phyloP scores from a whole-genome alignment of 1,284 basidiomycete species.

The Melampsora occidentalis region DNA sequence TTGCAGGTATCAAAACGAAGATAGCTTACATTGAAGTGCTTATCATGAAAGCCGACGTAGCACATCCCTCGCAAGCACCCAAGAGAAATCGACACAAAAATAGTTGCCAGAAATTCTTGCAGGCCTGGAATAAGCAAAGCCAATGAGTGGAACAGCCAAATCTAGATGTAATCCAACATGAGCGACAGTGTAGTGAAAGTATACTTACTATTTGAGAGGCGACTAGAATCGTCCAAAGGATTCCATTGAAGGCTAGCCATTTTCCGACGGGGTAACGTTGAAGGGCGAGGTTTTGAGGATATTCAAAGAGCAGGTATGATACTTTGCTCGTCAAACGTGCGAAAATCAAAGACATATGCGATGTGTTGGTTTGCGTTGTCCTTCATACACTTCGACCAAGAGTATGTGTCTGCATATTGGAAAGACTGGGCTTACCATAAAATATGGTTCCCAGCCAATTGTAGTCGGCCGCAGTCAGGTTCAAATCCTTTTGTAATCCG shows the following conservation, averaged over 20 bases:
- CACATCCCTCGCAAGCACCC: constrained; percentile 2
- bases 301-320: constrained; percentile 1
- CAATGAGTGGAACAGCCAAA: background rate
- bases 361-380: too few relatives aligned
- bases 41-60: constrained; percentile 2
- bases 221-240: background rate
- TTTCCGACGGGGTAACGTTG: constrained; percentile 4
- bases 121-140: background rate
- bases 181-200: background rate
- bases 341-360: too few relatives aligned
- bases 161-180: too few relatives aligned
- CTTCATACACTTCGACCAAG: background rate
- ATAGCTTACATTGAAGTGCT: background rate
- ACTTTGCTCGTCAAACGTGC: background rate
- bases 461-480: background rate
- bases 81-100: constrained; percentile 1
- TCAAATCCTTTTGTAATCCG: background rate
- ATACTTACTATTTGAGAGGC: background rate
- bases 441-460: constrained; percentile 7
- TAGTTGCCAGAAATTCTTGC: constrained; percentile 7
- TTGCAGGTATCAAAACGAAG: background rate
- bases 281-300: constrained; percentile 3
- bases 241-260: background rate
- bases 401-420: background rate
- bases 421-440: background rate